Percentiles rank a stretch among this genome's conserved stretches.
These are phyloP conservation scores for Leishmania braziliensis DNA, from an alignment of 208 protist species.

Conservation along the genomic window DNA sequence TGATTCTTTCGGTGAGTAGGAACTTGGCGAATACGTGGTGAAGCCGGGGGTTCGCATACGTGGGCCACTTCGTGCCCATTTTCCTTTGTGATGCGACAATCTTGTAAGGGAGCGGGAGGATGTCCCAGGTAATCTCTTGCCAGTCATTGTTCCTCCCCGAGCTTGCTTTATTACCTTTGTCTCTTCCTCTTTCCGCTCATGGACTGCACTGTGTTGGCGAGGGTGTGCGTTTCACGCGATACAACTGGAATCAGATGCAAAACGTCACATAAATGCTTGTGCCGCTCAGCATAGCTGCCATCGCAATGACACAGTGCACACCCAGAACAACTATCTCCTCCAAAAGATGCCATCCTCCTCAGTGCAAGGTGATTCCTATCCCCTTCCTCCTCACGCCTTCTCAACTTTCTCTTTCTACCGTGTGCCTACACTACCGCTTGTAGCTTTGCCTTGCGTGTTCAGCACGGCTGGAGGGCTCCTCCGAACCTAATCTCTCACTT, in stretches of 20 bases:
- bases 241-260: not conserved
- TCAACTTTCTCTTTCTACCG: not conserved
- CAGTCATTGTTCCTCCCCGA: not conserved
- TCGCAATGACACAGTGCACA: not conserved
- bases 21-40: not conserved
- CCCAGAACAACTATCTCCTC: not conserved
- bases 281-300: not conserved
- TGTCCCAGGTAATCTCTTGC: not conserved
- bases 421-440: not conserved
- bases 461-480: not conserved
- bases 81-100: not conserved
- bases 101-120: not conserved
- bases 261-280: not conserved
- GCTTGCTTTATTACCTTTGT: not conserved
- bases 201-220: not conserved
- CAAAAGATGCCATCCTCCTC: not conserved
- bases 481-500: not conserved
- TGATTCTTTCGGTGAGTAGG: constrained; percentile 1
- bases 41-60: not conserved
- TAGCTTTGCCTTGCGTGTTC: not conserved
- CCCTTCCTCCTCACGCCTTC: not conserved
- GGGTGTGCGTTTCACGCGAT: not conserved
- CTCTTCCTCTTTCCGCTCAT: not conserved
- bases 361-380: not conserved
- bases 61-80: not conserved